Conservation (phyloP, 1,284 basidiomycete genomes). For the Apiotrichum porosum region DNA sequence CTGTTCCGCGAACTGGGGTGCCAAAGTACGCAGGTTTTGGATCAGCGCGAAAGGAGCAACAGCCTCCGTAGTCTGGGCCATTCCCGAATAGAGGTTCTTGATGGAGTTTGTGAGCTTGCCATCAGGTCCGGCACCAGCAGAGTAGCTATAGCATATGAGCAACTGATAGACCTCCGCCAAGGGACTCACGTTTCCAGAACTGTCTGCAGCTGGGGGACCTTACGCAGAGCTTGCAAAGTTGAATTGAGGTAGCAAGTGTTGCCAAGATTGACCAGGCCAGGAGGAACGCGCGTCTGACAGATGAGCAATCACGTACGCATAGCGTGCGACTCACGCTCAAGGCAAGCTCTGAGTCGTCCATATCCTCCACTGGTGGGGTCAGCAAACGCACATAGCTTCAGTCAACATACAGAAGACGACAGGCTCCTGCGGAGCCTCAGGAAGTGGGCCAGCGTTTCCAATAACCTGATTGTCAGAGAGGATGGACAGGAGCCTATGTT, state of each 20-base stretch:
- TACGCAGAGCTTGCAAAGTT: constrained; percentile 83
- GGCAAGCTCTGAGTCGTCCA: constrained; percentile 76
- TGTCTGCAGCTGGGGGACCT: constrained; percentile 78
- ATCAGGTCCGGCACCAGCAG: constrained; percentile 37
- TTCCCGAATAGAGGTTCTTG: constrained; percentile 65
- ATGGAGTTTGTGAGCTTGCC: constrained; percentile 55
- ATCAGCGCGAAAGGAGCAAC: constrained; percentile 74
- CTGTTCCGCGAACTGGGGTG: constrained; percentile 89
- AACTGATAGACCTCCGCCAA: background rate
- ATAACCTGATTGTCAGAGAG: too few relatives aligned
- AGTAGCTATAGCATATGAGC: constrained; percentile 5
- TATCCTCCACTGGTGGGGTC: constrained; percentile 57
- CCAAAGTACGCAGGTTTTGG: constrained; percentile 64
- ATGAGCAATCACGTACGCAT: background rate
- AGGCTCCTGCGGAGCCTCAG: constrained; percentile 73
- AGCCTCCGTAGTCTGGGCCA: constrained; percentile 70
- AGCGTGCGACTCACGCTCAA: constrained; percentile 58
- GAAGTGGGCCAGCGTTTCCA: constrained; percentile 85
- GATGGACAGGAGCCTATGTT: too few relatives aligned
- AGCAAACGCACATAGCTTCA: constrained; percentile 45
- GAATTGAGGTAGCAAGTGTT: constrained; percentile 78
- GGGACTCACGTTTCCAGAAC: constrained; percentile 60
- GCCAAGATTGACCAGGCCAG: constrained; percentile 38
- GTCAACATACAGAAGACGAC: constrained; percentile 61
- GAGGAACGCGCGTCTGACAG: constrained; percentile 55